phyloP scores from a whole-genome alignment of 208 protist genomes.

The Leishmania lainsoni region DNA sequence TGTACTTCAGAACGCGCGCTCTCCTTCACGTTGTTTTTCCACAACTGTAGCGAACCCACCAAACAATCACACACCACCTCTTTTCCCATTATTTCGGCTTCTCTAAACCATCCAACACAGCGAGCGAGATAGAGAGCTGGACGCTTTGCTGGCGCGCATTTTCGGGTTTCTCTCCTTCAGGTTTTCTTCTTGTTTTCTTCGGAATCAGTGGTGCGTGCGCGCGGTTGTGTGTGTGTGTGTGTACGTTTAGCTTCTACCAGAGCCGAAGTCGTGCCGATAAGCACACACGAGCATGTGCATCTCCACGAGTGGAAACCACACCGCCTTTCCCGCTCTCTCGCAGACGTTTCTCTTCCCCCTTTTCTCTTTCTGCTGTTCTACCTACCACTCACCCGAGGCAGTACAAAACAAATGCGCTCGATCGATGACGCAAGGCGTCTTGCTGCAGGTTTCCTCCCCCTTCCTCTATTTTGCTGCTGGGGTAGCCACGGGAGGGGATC shows the following conservation, averaged over 20 bases:
- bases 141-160: not conserved
- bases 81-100: not conserved
- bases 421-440: not conserved
- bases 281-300: not conserved
- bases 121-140: not conserved
- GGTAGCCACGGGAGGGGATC: not conserved
- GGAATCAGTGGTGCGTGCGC: not conserved
- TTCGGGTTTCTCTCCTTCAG: not conserved
- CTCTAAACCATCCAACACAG: not conserved
- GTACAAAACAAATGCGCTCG: not conserved
- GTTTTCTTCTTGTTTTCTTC: not conserved
- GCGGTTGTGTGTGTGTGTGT: not conserved
- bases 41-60: not conserved
- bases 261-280: not conserved
- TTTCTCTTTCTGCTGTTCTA: not conserved
- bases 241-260: not conserved
- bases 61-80: not conserved
- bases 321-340: not conserved
- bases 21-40: not conserved
- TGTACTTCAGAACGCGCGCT: not conserved
- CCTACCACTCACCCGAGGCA: not conserved
- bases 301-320: not conserved
- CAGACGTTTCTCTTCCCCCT: not conserved
- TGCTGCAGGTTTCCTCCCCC: not conserved
- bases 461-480: not conserved